These are phyloP conservation scores for Asterophora lycoperdoides DNA, from an alignment of 768 basidiomycete species.

Conservation along the genomic window DNA sequence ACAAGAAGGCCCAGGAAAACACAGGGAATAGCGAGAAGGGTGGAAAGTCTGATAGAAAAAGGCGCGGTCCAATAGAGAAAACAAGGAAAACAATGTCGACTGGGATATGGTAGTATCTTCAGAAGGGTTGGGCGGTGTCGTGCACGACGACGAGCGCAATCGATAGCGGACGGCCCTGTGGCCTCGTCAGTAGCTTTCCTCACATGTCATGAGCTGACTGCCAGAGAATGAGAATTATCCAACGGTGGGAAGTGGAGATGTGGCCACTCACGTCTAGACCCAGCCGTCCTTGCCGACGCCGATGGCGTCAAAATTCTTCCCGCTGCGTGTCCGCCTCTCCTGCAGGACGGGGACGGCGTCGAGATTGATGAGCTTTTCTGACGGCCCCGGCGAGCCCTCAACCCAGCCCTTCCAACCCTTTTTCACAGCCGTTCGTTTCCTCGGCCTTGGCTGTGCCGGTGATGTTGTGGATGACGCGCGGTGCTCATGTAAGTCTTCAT, in stretches of 20 bases:
- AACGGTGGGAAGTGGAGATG: constrained; percentile 41
- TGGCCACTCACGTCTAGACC: constrained; percentile 54
- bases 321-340: constrained; percentile 77
- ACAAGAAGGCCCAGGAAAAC: constrained; percentile 8
- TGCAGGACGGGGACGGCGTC: constrained; percentile 66
- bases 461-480: constrained; percentile 18
- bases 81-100: constrained; percentile 12
- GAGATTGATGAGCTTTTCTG: constrained; percentile 77
- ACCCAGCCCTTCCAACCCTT: constrained; percentile 94
- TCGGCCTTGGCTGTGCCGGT: constrained; percentile 31
- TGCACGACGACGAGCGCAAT: constrained; percentile 14
- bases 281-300: constrained; percentile 74
- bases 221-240: constrained; percentile 39
- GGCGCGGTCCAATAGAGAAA: constrained; percentile 1
- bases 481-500: constrained; percentile 32
- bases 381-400: constrained; percentile 78
- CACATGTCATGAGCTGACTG: constrained; percentile 18
- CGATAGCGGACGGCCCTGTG: constrained; percentile 2
- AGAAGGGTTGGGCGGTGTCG: constrained; percentile 4
- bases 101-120: constrained; percentile 5
- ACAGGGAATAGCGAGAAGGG: neutral
- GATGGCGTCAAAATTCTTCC: constrained; percentile 81
- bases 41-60: constrained; percentile 2
- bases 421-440: constrained; percentile 61
- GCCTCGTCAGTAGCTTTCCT: constrained; percentile 22